Evolutionary conservation across 441 rosid genomes (phyloP).

Genomic region (Cnidoscolus chayamansa): DNA sequence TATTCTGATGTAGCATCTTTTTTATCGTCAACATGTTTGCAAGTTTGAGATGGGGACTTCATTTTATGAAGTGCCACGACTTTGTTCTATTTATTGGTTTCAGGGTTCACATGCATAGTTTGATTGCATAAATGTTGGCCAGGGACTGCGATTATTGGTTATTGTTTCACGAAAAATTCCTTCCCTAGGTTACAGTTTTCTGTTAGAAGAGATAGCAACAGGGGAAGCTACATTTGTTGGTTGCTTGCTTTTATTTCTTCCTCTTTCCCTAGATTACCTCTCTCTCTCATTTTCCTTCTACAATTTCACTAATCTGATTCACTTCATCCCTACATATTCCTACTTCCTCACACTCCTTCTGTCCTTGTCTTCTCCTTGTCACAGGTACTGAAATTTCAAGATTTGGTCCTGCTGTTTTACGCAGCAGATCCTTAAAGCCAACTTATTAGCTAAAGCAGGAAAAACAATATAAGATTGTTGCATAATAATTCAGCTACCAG

Average conservation of each 20-base stretch:
- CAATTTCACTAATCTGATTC: background rate
- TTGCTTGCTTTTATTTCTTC: too few species aligned
- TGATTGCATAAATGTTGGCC: too few species aligned
- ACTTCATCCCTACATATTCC: background rate
- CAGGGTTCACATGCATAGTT: background rate
- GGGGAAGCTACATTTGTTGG: background rate
- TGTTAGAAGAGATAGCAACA: background rate
- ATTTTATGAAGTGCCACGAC: background rate
- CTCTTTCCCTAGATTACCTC: background rate
- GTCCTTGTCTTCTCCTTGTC: background rate
- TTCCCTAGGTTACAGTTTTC: too few species aligned
- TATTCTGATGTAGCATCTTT: constrained; percentile 1
- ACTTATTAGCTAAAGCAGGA: too few species aligned
- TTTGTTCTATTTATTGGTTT: background rate
- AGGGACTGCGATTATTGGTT: too few species aligned
- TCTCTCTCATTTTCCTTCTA: too few species aligned
- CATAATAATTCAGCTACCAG: too few species aligned
- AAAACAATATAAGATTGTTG: too few species aligned
- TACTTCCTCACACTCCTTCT: background rate
- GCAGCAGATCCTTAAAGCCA: background rate
- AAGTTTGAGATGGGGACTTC: background rate
- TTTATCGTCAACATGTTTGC: background rate
- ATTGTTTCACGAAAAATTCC: background rate
- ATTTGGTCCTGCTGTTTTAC: background rate
- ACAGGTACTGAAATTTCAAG: background rate